These are phyloP conservation scores for Leishmania gerbilli DNA, from an alignment of 208 protist genomes.

Conservation along the genomic window DNA sequence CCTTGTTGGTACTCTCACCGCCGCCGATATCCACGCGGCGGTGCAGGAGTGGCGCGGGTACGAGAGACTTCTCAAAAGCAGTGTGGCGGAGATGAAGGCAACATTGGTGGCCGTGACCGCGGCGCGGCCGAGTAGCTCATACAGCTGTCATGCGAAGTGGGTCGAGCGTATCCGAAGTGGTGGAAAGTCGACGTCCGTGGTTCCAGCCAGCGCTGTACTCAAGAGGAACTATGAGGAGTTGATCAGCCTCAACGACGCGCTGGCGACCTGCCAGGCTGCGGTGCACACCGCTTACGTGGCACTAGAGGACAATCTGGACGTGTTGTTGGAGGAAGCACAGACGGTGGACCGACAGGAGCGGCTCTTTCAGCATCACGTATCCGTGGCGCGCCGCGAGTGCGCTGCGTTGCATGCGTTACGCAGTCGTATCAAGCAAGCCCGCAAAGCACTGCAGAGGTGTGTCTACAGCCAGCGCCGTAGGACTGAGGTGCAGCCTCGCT, in stretches of 20 bases:
- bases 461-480: neutral
- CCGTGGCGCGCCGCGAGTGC: constrained; percentile 50
- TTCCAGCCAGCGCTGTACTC: constrained; percentile 31
- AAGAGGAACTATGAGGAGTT: constrained; percentile 49
- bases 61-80: constrained; percentile 29
- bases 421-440: constrained; percentile 26
- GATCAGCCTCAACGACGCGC: constrained; percentile 54
- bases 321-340: constrained; percentile 53
- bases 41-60: constrained; percentile 29
- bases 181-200: constrained; percentile 18
- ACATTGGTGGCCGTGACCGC: constrained; percentile 43
- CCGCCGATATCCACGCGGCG: constrained; percentile 11
- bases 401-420: constrained; percentile 42
- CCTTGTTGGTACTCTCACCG: constrained; percentile 14
- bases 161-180: constrained; percentile 33
- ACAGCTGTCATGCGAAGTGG: constrained; percentile 61
- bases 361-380: constrained; percentile 45
- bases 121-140: constrained; percentile 19
- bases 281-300: constrained; percentile 42
- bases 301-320: constrained; percentile 50
- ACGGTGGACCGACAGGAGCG: constrained; percentile 47
- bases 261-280: constrained; percentile 58
- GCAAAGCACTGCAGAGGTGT: constrained; percentile 7
- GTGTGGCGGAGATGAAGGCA: constrained; percentile 22
- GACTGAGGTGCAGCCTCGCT: neutral